Base-by-base conservation (phyloP, 257 asterid genomes). In the Scutellaria baicalensis region DNA sequence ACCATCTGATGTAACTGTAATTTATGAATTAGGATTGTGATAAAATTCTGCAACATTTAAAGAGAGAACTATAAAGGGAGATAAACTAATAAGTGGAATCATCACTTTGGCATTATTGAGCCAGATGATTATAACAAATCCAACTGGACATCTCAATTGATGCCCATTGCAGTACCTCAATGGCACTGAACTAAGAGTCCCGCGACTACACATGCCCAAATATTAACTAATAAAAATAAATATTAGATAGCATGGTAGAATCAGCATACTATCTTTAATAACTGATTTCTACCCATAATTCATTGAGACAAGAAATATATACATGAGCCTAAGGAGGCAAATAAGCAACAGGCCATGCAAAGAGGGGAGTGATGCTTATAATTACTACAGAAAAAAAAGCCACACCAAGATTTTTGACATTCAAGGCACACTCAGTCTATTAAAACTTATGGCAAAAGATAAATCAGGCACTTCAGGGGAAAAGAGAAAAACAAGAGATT, bases 1-100 rank as follows among this genome's bases (percentile, higher is more conserved):
- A 66, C 67, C 75, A 59, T 55, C 69, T 55, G 82, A 75, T 39
- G 75, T 73, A 68, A 68, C 98, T 89, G 88, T 33, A 48, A 78
- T 78, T 49, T 50, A 27, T 49, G 60, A 66, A 72, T 39, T 14
- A 36, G 54, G 51, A 64, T 9, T 16, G 48, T 55, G 40, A 73
- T 69, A 66, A 72, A 69, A 63, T 35, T 49, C 72, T 50, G 69
- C 79, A 62, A 47, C 45, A 44, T 23, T 49, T 47, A 38, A 50
- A 61, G 18, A 55, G 4, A 75, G 67, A 42, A 66, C 69, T 27
- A 23, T 40, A 60, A 9, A 68, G 59, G 59, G 48, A 59, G 69
- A 68, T 51, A 20, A 20, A 44, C 64, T 43, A 67, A 52, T 47
- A 20, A 33, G 49, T 72, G 56, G 14, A 75, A 49, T 60, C 60